Percentiles rank a stretch among this genome's conserved stretches.
Conservation (phyloP, 768 basidiomycete genomes). For the Botryobasidium botryosum region DNA sequence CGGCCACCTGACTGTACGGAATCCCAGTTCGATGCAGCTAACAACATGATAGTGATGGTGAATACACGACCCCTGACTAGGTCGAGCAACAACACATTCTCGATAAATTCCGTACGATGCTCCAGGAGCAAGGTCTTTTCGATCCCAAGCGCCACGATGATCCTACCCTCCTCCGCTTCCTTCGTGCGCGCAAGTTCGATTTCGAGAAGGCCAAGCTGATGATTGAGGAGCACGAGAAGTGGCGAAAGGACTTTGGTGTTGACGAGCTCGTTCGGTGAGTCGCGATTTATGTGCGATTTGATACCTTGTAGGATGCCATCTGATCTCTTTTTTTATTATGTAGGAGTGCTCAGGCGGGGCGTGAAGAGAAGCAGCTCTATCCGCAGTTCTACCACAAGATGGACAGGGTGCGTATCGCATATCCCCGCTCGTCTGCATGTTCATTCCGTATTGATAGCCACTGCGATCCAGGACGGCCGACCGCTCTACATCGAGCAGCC, state of each 20-base stretch:
- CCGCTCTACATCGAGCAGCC: conserved; percentile 92
- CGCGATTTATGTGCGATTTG: neutral
- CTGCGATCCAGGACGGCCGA: conserved; percentile 65
- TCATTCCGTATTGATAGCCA: neutral
- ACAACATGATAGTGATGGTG: neutral
- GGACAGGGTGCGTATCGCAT: conserved; percentile 49
- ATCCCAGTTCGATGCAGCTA: neutral
- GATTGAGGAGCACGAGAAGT: conserved; percentile 66
- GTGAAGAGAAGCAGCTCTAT: conserved; percentile 77
- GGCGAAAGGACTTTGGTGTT: conserved; percentile 75
- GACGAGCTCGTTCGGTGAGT: conserved; percentile 55
- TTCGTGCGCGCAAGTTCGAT: conserved; percentile 90
- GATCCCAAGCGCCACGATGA: conserved; percentile 54
- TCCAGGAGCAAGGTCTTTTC: conserved; percentile 43
- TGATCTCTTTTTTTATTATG: conserved; percentile 29
- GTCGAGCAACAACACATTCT: conserved; percentile 42
- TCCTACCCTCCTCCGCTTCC: conserved; percentile 55
- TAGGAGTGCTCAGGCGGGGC: conserved; percentile 79
- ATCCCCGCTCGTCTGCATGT: neutral
- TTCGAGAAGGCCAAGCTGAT: conserved; percentile 64
- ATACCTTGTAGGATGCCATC: conserved; percentile 3
- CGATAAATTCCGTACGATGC: conserved; percentile 46
- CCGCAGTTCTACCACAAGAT: conserved; percentile 94
- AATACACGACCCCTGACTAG: conserved; percentile 13
- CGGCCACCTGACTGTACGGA: conserved; percentile 50